phyloP scores from a whole-genome alignment of 2,329 filamentous ascomycete genomes.

The Pseudomassariella vexata region DNA sequence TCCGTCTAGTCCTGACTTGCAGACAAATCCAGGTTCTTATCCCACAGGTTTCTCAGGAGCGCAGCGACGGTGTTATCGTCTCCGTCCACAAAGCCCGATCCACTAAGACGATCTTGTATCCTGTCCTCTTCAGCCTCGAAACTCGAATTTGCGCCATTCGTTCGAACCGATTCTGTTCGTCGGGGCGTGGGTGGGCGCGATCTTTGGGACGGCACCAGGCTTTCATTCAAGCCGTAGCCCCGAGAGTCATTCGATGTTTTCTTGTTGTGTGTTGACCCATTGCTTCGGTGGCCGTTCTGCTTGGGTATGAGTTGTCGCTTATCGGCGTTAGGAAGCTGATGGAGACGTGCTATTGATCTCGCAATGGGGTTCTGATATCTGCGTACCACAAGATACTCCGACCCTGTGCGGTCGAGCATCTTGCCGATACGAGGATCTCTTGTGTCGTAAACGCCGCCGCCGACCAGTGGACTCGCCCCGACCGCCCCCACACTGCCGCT shows the following conservation, averaged over 20 bases:
- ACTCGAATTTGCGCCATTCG: constrained; percentile 35
- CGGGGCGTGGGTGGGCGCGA: constrained; percentile 26
- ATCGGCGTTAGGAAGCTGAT: constrained; percentile 45
- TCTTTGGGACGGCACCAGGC: constrained; percentile 25
- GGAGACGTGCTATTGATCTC: constrained; percentile 51
- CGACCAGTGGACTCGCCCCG: constrained; percentile 41
- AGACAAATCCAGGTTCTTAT: constrained; percentile 53
- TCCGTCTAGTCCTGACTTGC: constrained; percentile 42
- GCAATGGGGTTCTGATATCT: constrained; percentile 67
- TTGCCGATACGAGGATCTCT: constrained; percentile 59
- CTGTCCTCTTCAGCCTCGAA: constrained; percentile 40
- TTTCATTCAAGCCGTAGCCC: constrained; percentile 32
- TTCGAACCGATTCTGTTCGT: constrained; percentile 29
- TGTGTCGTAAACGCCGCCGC: constrained; percentile 50
- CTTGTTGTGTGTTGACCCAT: constrained; percentile 25
- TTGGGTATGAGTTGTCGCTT: constrained; percentile 41
- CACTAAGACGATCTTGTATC: constrained; percentile 38
- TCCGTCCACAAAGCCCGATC: constrained; percentile 41
- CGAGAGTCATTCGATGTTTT: constrained; percentile 19
- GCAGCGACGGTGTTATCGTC: constrained; percentile 44
- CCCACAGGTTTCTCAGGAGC: constrained; percentile 54
- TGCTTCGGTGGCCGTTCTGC: constrained; percentile 29
- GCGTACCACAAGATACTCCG: constrained; percentile 70
- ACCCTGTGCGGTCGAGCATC: constrained; percentile 62
- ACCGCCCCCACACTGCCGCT: constrained; percentile 30